phyloP scores from a whole-genome alignment of 2,329 filamentous ascomycete genomes.

The Phoma sp. region DNA sequence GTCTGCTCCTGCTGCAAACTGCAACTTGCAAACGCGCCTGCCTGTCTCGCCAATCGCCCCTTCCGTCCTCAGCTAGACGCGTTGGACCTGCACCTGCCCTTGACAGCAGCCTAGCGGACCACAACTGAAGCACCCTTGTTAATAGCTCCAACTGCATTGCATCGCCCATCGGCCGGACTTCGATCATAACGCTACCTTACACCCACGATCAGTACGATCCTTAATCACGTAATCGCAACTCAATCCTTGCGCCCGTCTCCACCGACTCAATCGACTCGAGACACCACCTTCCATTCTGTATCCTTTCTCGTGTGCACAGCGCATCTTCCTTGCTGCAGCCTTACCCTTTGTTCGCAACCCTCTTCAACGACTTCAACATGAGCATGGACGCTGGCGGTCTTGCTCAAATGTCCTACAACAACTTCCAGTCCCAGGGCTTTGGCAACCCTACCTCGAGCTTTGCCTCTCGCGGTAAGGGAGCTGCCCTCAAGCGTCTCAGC shows the following conservation, averaged over 20 bases:
- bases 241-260: slow-evolving; percentile 32
- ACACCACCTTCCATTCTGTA: slow-evolving; percentile 40
- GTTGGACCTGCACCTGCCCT: slow-evolving; percentile 14
- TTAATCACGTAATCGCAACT: slow-evolving; percentile 48
- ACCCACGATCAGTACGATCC: slow-evolving; percentile 46
- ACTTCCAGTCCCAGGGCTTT: slow-evolving; percentile 69
- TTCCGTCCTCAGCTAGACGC: slow-evolving; percentile 27
- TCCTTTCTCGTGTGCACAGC: slow-evolving; percentile 36
- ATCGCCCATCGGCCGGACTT: slow-evolving; percentile 47
- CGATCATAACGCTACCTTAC: slow-evolving; percentile 40
- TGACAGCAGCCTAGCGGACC: slow-evolving; percentile 13
- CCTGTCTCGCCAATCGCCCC: slow-evolving; percentile 21
- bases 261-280: slow-evolving; percentile 21
- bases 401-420: slow-evolving; percentile 97
- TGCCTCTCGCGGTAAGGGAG: slow-evolving; percentile 82
- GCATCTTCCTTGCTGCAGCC: slow-evolving; percentile 38
- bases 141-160: slow-evolving; percentile 47
- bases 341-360: slow-evolving; percentile 39
- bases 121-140: slow-evolving; percentile 38
- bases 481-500: slow-evolving; percentile 86
- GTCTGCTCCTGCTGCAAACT: slow-evolving; percentile 22
- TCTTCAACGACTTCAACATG: slow-evolving; percentile 45
- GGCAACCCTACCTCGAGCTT: slow-evolving; percentile 80
- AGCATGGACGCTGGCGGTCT: slow-evolving; percentile 97
- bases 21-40: slow-evolving; percentile 14